Evolutionary conservation across 2,329 filamentous ascomycete species (phyloP).

Genomic region (Podosphaera xanthii): DNA sequence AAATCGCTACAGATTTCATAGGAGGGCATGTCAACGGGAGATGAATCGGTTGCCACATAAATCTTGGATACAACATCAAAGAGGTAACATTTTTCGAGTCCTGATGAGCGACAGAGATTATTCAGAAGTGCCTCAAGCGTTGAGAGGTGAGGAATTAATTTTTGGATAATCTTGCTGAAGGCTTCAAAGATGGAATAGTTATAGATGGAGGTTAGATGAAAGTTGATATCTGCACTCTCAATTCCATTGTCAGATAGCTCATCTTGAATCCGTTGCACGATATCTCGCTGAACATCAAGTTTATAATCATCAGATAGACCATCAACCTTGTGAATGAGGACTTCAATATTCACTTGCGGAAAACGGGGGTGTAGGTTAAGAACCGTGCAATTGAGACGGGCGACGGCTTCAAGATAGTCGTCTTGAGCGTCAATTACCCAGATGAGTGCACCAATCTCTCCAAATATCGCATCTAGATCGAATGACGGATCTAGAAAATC

Average conservation of each 20-base stretch:
- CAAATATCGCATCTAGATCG: constrained; percentile 83
- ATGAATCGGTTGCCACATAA: constrained; percentile 89
- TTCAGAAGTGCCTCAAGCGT: constrained; percentile 88
- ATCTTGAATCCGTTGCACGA: constrained; percentile 88
- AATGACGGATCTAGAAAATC: constrained; percentile 79
- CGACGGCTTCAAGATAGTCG: constrained; percentile 83
- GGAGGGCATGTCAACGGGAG: constrained; percentile 78
- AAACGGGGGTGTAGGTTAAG: constrained; percentile 72
- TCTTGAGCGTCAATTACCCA: constrained; percentile 99
- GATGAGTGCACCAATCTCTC: constrained; percentile 79
- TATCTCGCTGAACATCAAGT: constrained; percentile 86
- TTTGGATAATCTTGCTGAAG: constrained; percentile 95
- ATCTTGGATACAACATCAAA: constrained; percentile 97
- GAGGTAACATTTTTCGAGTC: constrained; percentile 93
- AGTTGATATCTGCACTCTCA: constrained; percentile 81
- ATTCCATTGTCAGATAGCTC: constrained; percentile 84
- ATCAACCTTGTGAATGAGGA: constrained; percentile 98
- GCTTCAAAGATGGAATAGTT: constrained; percentile 97
- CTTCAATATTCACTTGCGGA: constrained; percentile 86
- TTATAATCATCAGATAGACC: constrained; percentile 95
- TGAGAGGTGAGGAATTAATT: constrained; percentile 78
- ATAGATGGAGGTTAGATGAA: constrained; percentile 94
- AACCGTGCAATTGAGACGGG: constrained; percentile 69
- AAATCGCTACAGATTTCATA: constrained; percentile 98
- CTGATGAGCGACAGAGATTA: constrained; percentile 76